Percentiles rank a stretch among this genome's conserved stretches.
Conservation (phyloP, 345 rosid genomes). For the Citrus trifoliata region DNA sequence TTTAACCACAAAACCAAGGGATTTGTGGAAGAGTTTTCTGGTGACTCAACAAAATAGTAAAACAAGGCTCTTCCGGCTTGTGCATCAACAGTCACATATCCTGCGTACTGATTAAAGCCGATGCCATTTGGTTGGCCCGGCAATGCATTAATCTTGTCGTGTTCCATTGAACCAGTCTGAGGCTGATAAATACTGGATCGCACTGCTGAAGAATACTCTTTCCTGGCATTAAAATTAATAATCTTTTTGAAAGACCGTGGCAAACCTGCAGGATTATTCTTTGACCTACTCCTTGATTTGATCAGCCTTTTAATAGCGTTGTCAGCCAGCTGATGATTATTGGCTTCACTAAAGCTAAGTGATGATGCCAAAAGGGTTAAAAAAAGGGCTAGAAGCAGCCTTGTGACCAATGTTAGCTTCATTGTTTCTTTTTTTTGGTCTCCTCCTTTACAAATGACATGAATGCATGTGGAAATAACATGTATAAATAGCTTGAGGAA, state of each 20-base stretch:
- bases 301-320: not conserved
- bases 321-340: not conserved
- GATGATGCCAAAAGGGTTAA: constrained; percentile 12
- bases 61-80: constrained; percentile 22
- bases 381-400: constrained; percentile 1
- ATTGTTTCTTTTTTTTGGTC: not conserved
- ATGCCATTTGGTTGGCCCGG: constrained; percentile 21
- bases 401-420: not conserved
- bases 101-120: constrained; percentile 18
- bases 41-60: constrained; percentile 27
- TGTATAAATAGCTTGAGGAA: not conserved
- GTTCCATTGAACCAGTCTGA: constrained; percentile 7
- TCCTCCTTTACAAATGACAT: not conserved
- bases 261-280: not conserved
- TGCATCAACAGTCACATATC: constrained; percentile 25
- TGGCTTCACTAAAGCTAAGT: constrained; percentile 6
- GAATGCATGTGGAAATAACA: not conserved
- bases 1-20: constrained; percentile 29
- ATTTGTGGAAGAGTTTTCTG: constrained; percentile 19
- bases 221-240: not conserved
- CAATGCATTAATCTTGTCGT: constrained; percentile 14
- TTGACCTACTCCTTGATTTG: not conserved
- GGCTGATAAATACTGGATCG: not conserved
- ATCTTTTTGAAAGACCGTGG: not conserved
- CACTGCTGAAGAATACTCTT: not conserved